phyloP scores from a whole-genome alignment of 345 rosid species.

The Melaleuca alternifolia region DNA sequence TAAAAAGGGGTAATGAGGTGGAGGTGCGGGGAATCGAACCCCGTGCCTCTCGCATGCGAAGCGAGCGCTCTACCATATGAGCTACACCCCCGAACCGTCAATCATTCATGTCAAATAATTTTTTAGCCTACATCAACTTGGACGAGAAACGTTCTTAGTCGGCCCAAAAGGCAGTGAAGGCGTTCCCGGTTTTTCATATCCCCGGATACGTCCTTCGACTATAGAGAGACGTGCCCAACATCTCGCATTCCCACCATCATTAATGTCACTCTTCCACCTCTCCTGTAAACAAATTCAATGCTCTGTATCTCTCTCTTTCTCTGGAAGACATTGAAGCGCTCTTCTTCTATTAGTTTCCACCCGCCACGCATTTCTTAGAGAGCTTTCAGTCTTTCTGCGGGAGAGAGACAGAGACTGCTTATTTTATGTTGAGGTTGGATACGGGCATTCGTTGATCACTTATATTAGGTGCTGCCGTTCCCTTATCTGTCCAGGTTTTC shows the following conservation, averaged over 20 bases:
- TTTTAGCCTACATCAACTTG: neutral
- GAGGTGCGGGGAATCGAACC: slow-evolving; percentile 98
- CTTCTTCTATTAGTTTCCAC: neutral
- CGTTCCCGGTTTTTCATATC: neutral
- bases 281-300: neutral
- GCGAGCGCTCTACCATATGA: slow-evolving; percentile 99
- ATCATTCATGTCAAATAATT: fast-evolving
- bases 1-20: neutral
- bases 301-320: neutral
- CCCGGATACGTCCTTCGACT: neutral
- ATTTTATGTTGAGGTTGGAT: neutral
- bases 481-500: neutral
- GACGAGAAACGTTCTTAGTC: neutral
- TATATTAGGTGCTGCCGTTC: neutral
- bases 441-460: neutral
- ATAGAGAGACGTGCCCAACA: neutral
- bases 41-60: slow-evolving; percentile 99
- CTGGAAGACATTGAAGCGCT: neutral
- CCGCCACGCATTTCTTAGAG: neutral
- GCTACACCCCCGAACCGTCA: slow-evolving; percentile 51
- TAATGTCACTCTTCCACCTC: neutral
- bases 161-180: neutral
- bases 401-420: neutral
- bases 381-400: neutral
- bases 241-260: neutral